Conservation (phyloP, 495 filamentous ascomycete genomes). For the Trichoderma orchidacearum region DNA sequence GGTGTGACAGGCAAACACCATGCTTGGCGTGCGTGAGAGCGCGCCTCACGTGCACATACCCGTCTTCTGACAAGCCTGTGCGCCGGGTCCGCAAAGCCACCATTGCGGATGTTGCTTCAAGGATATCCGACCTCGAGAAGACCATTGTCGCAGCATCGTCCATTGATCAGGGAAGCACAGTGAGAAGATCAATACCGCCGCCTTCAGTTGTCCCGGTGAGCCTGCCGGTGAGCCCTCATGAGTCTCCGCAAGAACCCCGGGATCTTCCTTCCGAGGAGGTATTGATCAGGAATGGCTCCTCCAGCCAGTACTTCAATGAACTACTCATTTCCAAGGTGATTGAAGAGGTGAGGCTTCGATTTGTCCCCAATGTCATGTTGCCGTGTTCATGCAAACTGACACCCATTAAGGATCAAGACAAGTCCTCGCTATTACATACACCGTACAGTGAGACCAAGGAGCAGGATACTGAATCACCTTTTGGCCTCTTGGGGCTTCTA, state of each 20-base stretch:
- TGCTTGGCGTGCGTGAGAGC: constrained; percentile 1
- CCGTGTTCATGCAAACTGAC: too few relatives aligned
- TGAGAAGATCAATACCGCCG: background rate
- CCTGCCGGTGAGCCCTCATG: background rate
- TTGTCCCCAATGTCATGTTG: background rate
- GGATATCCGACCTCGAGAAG: background rate
- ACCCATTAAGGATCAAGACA: background rate
- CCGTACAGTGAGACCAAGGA: background rate
- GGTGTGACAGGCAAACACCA: background rate
- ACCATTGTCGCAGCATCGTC: background rate
- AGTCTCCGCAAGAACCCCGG: background rate
- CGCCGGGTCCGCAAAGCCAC: background rate
- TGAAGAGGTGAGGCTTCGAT: background rate
- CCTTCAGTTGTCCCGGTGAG: background rate
- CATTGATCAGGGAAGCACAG: background rate
- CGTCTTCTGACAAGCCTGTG: background rate
- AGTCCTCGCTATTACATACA: background rate
- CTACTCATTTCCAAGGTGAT: background rate
- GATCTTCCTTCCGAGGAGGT: background rate
- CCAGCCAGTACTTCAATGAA: constrained; percentile 3
- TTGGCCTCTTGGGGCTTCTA: background rate
- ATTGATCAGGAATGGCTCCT: background rate
- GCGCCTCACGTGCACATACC: background rate
- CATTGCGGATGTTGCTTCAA: background rate
- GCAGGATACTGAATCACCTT: background rate